phyloP scores from a whole-genome alignment of 2,329 filamentous ascomycete genomes.

The Pyrenochaeta sp. region DNA sequence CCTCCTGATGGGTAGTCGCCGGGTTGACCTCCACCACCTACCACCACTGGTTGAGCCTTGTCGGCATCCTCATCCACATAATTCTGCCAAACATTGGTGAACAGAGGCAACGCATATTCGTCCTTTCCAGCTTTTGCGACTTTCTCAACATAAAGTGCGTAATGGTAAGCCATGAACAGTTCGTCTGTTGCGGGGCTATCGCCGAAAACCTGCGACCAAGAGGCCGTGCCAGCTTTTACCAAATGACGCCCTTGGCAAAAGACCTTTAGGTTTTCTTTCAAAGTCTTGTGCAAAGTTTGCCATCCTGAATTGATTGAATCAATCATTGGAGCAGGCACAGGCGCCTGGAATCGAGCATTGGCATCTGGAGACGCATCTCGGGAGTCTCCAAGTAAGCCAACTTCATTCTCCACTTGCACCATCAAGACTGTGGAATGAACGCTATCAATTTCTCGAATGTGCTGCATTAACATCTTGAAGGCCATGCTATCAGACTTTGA shows the following conservation, averaged over 20 bases:
- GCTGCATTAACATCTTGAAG: constrained; percentile 50
- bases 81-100: constrained; percentile 60
- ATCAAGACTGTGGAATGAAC: constrained; percentile 62
- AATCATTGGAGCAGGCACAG: constrained; percentile 50
- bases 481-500: constrained; percentile 50
- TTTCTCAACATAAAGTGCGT: constrained; percentile 52
- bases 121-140: constrained; percentile 54
- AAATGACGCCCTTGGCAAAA: background rate
- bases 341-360: constrained; percentile 44
- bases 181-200: constrained; percentile 50
- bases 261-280: constrained; percentile 1
- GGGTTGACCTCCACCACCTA: constrained; percentile 53
- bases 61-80: constrained; percentile 26
- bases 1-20: constrained; percentile 61
- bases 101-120: constrained; percentile 54
- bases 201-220: constrained; percentile 55
- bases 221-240: background rate
- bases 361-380: constrained; percentile 53
- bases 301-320: constrained; percentile 40
- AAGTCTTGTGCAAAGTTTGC: constrained; percentile 31
- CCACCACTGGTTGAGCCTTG: constrained; percentile 47
- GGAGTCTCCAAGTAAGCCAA: constrained; percentile 61
- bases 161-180: constrained; percentile 60
- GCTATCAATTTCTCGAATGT: constrained; percentile 56
- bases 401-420: constrained; percentile 67